These are phyloP conservation scores for Fraxinus albicans DNA, from an alignment of 305 asterid genomes.

Conservation along the genomic window DNA sequence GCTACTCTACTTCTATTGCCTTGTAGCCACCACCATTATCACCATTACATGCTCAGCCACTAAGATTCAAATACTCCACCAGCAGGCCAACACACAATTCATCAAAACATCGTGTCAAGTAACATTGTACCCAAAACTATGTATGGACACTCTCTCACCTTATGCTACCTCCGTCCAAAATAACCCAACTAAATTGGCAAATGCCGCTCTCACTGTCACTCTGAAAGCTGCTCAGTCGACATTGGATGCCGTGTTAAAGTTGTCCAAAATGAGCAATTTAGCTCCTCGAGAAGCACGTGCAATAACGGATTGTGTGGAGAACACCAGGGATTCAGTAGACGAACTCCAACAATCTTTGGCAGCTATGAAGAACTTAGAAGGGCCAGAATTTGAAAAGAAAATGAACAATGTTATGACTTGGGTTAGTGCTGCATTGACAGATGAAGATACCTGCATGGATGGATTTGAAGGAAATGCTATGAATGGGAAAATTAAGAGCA, in stretches of 20 bases:
- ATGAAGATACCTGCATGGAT: constrained; percentile 60
- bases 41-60: constrained; percentile 21
- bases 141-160: constrained; percentile 51
- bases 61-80: neutral
- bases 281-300: neutral
- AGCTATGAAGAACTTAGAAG: neutral
- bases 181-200: constrained; percentile 55
- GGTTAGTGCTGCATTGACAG: constrained; percentile 87
- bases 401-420: constrained; percentile 79
- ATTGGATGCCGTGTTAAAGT: constrained; percentile 26
- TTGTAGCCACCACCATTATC: neutral
- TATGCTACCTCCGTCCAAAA: constrained; percentile 50
- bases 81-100: constrained; percentile 30
- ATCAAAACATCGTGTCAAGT: constrained; percentile 51
- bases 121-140: constrained; percentile 58
- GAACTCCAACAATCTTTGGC: constrained; percentile 20
- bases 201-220: constrained; percentile 60
- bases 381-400: constrained; percentile 1
- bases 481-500: constrained; percentile 53
- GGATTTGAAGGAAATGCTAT: constrained; percentile 68
- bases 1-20: neutral
- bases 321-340: constrained; percentile 34
- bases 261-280: neutral
- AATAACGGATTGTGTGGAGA: constrained; percentile 38
- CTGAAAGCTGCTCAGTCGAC: constrained; percentile 48